Percentiles rank a stretch among this genome's conserved stretches.
Conservation (phyloP, 352 stramenopile species). For the Pythium utonaiense region DNA sequence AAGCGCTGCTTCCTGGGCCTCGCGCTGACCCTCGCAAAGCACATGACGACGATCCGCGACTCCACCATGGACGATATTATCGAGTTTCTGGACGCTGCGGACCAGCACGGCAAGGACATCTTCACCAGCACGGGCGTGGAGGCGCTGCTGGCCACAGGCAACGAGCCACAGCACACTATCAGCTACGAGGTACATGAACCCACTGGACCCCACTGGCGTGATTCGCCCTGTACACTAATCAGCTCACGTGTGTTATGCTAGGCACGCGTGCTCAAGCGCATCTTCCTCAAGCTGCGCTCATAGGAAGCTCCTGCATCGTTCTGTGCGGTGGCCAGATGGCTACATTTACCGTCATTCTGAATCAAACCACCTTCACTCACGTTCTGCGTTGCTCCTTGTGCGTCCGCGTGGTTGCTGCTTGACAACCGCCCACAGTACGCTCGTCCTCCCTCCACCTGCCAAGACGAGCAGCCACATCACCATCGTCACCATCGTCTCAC, state of each 20-base stretch:
- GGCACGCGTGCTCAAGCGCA: slow-evolving; percentile 90
- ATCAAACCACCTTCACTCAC: slow-evolving; percentile 20
- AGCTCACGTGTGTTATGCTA: slow-evolving; percentile 14
- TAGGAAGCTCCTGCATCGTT: slow-evolving; percentile 7
- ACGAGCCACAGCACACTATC: slow-evolving; percentile 80
- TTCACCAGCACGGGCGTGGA: slow-evolving; percentile 73
- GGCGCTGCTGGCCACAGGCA: slow-evolving; percentile 23
- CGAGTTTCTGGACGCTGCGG: slow-evolving; percentile 89
- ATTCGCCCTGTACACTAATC: background rate
- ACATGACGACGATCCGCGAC: slow-evolving; percentile 95
- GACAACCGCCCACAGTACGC: slow-evolving; percentile 15
- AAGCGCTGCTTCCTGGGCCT: slow-evolving; percentile 95
- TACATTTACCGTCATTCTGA: slow-evolving; percentile 22
- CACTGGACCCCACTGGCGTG: background rate
- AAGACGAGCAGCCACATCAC: slow-evolving; percentile 1
- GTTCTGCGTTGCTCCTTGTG: background rate
- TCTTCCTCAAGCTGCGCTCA: slow-evolving; percentile 91
- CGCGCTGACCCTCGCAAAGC: slow-evolving; percentile 91
- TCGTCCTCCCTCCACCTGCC: background rate
- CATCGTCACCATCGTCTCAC: background rate
- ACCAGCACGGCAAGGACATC: slow-evolving; percentile 91
- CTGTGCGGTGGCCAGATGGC: slow-evolving; percentile 8
- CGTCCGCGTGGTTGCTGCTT: slow-evolving; percentile 3
- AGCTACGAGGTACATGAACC: slow-evolving; percentile 76
- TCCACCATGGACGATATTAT: slow-evolving; percentile 93